A percentile compares a stretch with the other conserved stretches of the same genome.
phyloP scores from a whole-genome alignment of 129 eudicot genomes.

The Ambrosia artemisiifolia region DNA sequence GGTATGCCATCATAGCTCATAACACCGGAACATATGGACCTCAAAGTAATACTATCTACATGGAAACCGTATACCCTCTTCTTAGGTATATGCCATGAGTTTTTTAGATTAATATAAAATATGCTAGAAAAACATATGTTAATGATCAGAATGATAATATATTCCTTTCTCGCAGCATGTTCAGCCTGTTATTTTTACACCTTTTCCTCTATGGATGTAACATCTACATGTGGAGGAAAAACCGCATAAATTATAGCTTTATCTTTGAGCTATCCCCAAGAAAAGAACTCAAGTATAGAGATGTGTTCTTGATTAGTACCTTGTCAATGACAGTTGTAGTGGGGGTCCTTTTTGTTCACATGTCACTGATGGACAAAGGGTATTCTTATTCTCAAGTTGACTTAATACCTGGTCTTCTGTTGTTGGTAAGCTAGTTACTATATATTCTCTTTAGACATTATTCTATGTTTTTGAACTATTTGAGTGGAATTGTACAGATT shows the following conservation, averaged over 20 bases:
- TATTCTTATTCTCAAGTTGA: conserved; percentile 68
- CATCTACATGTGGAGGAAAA: conserved; percentile 80
- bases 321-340: conserved; percentile 76
- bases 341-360: conserved; percentile 74
- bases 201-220: conserved; percentile 91
- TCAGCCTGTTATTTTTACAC: conserved; percentile 79
- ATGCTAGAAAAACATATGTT: neutral
- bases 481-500: neutral
- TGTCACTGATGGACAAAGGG: conserved; percentile 75
- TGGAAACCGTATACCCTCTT: conserved; percentile 98
- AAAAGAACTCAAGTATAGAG: conserved; percentile 76
- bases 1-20: conserved; percentile 88
- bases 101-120: neutral
- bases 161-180: conserved; percentile 67
- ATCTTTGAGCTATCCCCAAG: conserved; percentile 71
- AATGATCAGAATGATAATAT: neutral
- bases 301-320: conserved; percentile 83
- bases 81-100: conserved; percentile 68
- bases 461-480: neutral
- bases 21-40: conserved; percentile 70
- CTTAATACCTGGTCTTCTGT: conserved; percentile 66
- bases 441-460: neutral
- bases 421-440: conserved; percentile 54
- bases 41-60: conserved; percentile 71
- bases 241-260: conserved; percentile 77